These are phyloP conservation scores for Coemansia sp. DNA, from an alignment of 192 early-diverging fungal genomes.

Conservation along the genomic window DNA sequence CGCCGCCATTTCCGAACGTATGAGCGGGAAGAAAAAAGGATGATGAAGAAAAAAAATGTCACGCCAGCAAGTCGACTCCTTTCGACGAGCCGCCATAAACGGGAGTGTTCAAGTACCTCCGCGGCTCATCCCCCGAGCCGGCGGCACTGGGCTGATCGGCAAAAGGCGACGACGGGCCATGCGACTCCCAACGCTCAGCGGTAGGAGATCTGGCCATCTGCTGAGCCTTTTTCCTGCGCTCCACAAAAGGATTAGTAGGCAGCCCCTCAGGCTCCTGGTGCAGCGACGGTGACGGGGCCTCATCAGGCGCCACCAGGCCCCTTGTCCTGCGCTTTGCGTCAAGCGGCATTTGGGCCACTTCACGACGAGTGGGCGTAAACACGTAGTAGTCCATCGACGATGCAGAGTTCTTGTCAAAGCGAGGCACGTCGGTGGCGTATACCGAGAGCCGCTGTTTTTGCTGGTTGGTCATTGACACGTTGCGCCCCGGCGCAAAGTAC, in stretches of 20 bases:
- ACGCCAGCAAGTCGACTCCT: slow-evolving; percentile 23
- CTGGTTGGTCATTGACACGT: slow-evolving; percentile 49
- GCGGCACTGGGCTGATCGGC: slow-evolving; percentile 23
- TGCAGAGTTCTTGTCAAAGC: slow-evolving; percentile 45
- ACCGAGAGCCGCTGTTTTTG: slow-evolving; percentile 34
- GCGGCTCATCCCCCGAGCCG: slow-evolving; percentile 43
- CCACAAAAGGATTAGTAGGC: slow-evolving; percentile 48
- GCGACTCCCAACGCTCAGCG: slow-evolving; percentile 29
- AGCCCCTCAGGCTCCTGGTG: slow-evolving; percentile 25
- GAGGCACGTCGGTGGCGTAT: slow-evolving; percentile 16
- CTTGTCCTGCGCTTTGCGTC: slow-evolving; percentile 25
- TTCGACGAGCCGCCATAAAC: slow-evolving; percentile 31
- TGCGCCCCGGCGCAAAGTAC: slow-evolving; percentile 56
- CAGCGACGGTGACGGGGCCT: slow-evolving; percentile 8
- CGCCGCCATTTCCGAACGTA: not conserved
- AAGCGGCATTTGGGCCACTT: slow-evolving; percentile 25
- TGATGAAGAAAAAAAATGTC: not conserved
- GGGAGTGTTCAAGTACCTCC: slow-evolving; percentile 49
- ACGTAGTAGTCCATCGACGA: slow-evolving; percentile 55
- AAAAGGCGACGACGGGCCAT: slow-evolving; percentile 19
- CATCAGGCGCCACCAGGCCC: slow-evolving; percentile 28
- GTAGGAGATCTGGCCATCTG: slow-evolving; percentile 11
- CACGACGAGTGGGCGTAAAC: slow-evolving; percentile 38
- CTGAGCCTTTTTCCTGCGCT: slow-evolving; percentile 34
- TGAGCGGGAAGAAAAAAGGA: not conserved